Conservation (phyloP, 2,329 filamentous ascomycete genomes). For the Pseudogymnoascus sp. region DNA sequence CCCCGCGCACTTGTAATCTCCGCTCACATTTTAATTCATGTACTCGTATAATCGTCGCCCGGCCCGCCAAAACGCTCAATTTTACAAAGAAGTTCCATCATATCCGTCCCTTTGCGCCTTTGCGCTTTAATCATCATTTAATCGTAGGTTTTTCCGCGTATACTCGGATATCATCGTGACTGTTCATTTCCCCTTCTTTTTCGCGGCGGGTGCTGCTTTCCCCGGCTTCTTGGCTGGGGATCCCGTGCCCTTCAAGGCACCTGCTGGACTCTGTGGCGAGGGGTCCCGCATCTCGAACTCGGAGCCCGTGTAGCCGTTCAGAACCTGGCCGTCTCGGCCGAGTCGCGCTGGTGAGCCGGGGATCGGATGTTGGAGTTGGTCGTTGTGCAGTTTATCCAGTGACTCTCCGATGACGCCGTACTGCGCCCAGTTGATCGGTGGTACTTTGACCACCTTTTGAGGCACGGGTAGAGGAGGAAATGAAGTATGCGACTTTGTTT, state of each 20-base stretch:
- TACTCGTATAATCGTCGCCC: neutral
- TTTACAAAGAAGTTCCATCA: neutral
- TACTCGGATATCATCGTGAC: neutral
- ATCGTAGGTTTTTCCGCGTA: neutral
- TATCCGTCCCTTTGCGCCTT: neutral
- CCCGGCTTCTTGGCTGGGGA: neutral
- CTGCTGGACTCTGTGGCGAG: neutral
- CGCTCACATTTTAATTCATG: neutral
- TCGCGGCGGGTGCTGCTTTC: neutral
- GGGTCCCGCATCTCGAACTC: neutral
- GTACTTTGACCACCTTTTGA: constrained; percentile 77
- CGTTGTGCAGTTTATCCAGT: constrained; percentile 74
- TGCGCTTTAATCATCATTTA: neutral
- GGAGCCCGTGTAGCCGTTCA: neutral
- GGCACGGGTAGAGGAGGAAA: constrained; percentile 50
- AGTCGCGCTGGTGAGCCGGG: constrained; percentile 42
- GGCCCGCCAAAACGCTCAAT: constrained; percentile 4
- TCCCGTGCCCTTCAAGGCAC: neutral
- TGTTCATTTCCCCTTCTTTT: neutral
- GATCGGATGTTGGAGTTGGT: constrained; percentile 61
- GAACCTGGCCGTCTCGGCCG: constrained; percentile 5
- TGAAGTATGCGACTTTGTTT: neutral
- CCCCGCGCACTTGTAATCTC: neutral
- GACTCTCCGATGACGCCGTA: constrained; percentile 84
- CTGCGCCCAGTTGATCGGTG: constrained; percentile 88